Conservation (phyloP, 345 rosid species). For the Citrus maxima region DNA sequence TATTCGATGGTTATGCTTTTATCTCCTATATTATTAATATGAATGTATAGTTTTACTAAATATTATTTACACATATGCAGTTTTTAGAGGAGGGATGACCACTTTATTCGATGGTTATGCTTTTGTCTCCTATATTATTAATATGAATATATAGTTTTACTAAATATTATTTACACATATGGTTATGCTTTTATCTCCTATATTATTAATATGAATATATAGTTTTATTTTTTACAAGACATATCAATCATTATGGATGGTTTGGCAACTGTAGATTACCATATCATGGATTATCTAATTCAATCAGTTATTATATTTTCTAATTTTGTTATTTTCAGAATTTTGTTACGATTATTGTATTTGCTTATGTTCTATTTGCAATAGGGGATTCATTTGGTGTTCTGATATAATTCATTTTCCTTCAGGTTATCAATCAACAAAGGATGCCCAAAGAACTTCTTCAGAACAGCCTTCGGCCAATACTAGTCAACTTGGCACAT, state of each 20-base stretch:
- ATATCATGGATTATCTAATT: not conserved
- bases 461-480: constrained; percentile 98
- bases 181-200: not conserved
- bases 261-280: not conserved
- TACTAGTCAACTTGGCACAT: constrained; percentile 90
- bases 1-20: not conserved
- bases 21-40: not conserved
- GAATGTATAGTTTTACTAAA: not conserved
- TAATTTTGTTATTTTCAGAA: not conserved
- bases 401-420: constrained; percentile 9
- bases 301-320: not conserved
- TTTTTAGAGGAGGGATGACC: too few relatives aligned
- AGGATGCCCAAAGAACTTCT: constrained; percentile 99
- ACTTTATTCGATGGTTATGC: too few relatives aligned
- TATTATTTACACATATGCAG: too few relatives aligned
- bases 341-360: not conserved
- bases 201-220: not conserved
- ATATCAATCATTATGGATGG: not conserved
- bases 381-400: not conserved
- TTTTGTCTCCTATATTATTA: too few relatives aligned
- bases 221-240: not conserved
- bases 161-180: too few relatives aligned
- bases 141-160: too few relatives aligned
- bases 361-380: constrained; percentile 4
- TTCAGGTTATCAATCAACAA: constrained; percentile 92